Conservation (phyloP, 1,284 basidiomycete species). For the Meira nashicola region DNA sequence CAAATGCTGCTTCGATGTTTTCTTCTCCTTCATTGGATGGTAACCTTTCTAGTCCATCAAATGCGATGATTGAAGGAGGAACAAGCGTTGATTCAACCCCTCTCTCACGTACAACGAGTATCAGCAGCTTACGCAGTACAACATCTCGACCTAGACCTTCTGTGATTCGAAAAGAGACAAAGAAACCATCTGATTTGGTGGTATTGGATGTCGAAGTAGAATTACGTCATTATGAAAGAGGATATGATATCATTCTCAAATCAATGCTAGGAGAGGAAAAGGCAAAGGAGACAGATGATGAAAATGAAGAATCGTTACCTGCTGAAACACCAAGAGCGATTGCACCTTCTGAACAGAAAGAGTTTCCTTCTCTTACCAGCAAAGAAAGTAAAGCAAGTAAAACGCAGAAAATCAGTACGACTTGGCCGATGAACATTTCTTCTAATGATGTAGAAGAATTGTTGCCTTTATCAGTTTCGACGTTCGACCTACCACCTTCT, state of each 20-base stretch:
- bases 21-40: not conserved
- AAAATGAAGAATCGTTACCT: conserved; percentile 2
- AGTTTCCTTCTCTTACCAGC: too few species aligned
- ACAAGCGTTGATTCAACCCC: not conserved
- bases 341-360: not conserved
- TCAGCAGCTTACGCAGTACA: conserved; percentile 27
- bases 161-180: conserved; percentile 23
- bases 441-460: not conserved
- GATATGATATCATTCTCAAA: conserved; percentile 41
- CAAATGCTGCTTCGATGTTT: conserved; percentile 7
- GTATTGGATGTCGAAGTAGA: conserved; percentile 47
- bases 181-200: conserved; percentile 26
- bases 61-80: not conserved
- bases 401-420: not conserved
- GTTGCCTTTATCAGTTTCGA: conserved; percentile 33
- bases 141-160: conserved; percentile 17
- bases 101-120: conserved; percentile 30
- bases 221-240: conserved; percentile 44
- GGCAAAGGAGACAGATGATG: not conserved
- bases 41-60: not conserved
- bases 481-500: conserved; percentile 46
- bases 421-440: too few species aligned
- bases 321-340: not conserved
- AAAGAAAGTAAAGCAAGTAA: not conserved
- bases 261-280: conserved; percentile 20